Evolutionary conservation across 345 rosid species (phyloP), one percentile per base, ranked within the genome.

Genomic region (Eucalyptus tenuipes): DNA sequence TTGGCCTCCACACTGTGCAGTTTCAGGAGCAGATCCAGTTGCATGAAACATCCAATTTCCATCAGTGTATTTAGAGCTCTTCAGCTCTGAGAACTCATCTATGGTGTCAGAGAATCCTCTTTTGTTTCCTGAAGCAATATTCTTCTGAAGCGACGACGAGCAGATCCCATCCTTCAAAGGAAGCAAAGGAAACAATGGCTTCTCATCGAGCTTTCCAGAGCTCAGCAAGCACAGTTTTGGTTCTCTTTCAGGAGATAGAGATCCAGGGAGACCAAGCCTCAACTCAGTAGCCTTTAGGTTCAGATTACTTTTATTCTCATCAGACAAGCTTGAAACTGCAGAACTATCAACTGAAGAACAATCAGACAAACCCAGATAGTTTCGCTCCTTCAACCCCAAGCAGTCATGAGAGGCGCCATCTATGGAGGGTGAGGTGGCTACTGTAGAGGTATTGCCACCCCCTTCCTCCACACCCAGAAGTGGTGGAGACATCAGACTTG

Each of bases 181-280:
- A 87, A 94, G 92, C 90, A 97, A 88, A 13, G 99, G 96, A 91
- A 97, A 96, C 89, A 97, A 92, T 17, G 92, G 94, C 75, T 95
- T 96, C 94, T 95, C 98, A 85, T 95, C 96, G 13, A 93, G 93
- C 44, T 94, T 95, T 89, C 92, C 92, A 4, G 94, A 88, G 47
- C 90, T 91, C 49, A 91, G 86, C 92, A 94, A 89, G 89, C 94
- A 90, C 87, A 94, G 87, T 48, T 92, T 93, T 2, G 92, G 88
- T 64, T 92, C 96, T 89, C 99, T 94, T 80, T 94, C 90, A 3
- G 97, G 98, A 59, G 97, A 95, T 79, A 90, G 97, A 4, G 94
- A 95, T 87, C 97, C 96, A 1, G 99, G 98, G 89, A 96, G 99
- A 45, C 99, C 98, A 27, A 97, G 97, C 88, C 96, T 93, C 57